Base-by-base conservation (phyloP, 257 asterid genomes). In the Avicennia marina region DNA sequence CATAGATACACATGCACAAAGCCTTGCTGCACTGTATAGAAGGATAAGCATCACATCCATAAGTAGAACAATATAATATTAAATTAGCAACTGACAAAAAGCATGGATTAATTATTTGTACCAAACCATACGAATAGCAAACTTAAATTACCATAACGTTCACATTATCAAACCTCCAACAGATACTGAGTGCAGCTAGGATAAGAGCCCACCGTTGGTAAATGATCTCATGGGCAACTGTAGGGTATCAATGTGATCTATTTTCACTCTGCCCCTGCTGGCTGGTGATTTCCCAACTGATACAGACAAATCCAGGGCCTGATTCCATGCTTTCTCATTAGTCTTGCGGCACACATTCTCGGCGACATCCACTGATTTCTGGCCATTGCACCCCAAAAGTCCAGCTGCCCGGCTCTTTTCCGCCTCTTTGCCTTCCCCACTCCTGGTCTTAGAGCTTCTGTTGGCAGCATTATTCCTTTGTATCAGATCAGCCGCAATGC, bases 381-480 rank as follows among this genome's bases (percentile, higher is more conserved):
- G 63, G 58, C 70, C 85, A 75, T 77, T 85, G 75, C 93, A 85
- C 22, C 95, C 89, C 73, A 81, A 63, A 42, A 88, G 67, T 6
- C 86, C 84, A 9, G 78, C 68, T 1, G 59, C 22, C 13, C 68
- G 63, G 36, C 52, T 33, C 55, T 62, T 81, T 25, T 41, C 70
- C 16, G 3, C 66, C 53, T 69, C 75, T 19, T 62, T 69, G 16
- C 32, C 58, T 11, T 13, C 53, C 6, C 1, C 34, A 4, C 16
- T 42, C 7, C 24, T 64, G 33, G 5, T 39, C 55, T 63, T 72
- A 5, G 53, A 17, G 34, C 26, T 33, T 40, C 24, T 26, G 53
- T 26, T 49, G 0, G 13, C 22, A 40, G 7, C 57, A 2, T 24
- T 4, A 31, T 44, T 60, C 62, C 52, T 33, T 11, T 40, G 4